A percentile compares a stretch with the other conserved stretches of the same genome.
Conservation (phyloP, 208 protist genomes). For the Crithidia acanthocephali region DNA sequence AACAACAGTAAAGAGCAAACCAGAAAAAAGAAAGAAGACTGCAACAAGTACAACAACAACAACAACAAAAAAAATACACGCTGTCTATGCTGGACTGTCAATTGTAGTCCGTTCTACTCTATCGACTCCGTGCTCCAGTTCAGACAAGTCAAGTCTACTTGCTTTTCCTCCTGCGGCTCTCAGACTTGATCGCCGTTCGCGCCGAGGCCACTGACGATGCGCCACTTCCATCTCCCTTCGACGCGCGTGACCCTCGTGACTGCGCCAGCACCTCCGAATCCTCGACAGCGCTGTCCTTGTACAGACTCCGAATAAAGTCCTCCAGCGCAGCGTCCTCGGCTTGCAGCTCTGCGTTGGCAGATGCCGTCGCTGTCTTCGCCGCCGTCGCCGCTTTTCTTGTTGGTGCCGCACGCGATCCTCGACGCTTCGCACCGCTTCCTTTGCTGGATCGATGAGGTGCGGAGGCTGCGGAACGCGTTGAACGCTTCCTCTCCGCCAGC, state of each 20-base stretch:
- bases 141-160: not conserved
- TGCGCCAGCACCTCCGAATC: not conserved
- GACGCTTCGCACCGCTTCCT: not conserved
- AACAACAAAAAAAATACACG: not conserved
- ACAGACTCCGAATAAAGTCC: slow-evolving; percentile 23
- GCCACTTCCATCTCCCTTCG: not conserved
- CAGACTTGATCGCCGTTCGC: slow-evolving; percentile 1
- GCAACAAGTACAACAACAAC: not conserved
- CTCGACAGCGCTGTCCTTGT: slow-evolving; percentile 2
- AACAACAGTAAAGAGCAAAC: not conserved
- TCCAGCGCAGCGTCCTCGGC: slow-evolving; percentile 25
- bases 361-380: not conserved
- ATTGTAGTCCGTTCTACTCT: too few relatives aligned
- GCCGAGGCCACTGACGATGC: not conserved
- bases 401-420: not conserved
- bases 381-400: not conserved
- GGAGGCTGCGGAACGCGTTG: not conserved
- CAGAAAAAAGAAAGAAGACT: not conserved
- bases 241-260: not conserved
- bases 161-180: not conserved
- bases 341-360: not conserved
- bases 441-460: not conserved
- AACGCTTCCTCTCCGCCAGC: not conserved
- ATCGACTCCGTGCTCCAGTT: too few relatives aligned
- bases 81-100: too few relatives aligned